Evolutionary conservation across 345 rosid genomes (phyloP), one percentile per base, ranked within the genome.

Genomic region (Microcos paniculata): DNA sequence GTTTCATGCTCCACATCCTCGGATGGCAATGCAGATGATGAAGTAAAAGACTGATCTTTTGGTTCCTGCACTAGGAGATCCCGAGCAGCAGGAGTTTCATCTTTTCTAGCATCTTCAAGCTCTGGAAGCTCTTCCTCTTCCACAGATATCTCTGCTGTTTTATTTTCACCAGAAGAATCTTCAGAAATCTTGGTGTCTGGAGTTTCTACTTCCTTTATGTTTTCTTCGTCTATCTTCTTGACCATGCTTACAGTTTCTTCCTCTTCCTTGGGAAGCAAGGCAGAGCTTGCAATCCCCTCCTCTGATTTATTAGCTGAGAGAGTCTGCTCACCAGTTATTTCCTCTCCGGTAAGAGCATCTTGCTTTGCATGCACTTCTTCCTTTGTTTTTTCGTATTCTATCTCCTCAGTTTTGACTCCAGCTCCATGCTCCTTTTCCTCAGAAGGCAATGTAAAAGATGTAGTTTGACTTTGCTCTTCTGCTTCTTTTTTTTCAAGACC

Each of bases 401-500:
- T 71, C 79, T 78, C 64, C 76, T 80, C 79, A 61, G 58, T 68
- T 80, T 70, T 43, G 13, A 55, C 52, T 72, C 73, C 31, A 23
- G 46, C 21, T 73, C 31, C 79, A 51, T 67, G 68, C 70, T 79
- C 74, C 33, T 72, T 82, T 76, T 80, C 80, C 19, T 30, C 40
- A n/a, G 66, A 70, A 70, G 71, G 80, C 75, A 67, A 81, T 57
- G n/a, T n/a, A n/a, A n/a, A n/a, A n/a, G n/a, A n/a, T n/a, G n/a
- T n/a, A n/a, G n/a, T n/a, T n/a, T n/a, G n/a, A n/a, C n/a, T n/a
- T n/a, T n/a, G n/a, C n/a, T 71, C 84, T 23, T 55, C 56, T 65
- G 67, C 38, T 87, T 80, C 63, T 59, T 79, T 77, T 31, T 67
- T 63, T 52, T 70, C 69, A 52, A 69, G 64, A 58, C 76, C 73